Conservation (phyloP, 2,329 filamentous ascomycete species). For the Clarireedia paspali region DNA sequence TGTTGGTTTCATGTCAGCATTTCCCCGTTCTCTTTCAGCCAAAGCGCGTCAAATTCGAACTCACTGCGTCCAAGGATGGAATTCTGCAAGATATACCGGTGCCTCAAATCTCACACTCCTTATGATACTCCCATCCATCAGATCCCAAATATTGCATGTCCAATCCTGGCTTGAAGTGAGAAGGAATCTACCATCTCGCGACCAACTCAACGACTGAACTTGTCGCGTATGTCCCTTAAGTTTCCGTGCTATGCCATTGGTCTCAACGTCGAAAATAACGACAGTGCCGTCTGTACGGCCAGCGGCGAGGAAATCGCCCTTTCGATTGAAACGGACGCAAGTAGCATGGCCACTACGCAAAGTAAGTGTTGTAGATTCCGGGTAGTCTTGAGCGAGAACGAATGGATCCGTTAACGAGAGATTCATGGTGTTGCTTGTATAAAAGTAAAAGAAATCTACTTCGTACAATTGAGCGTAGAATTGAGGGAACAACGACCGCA, state of each 20-base stretch:
- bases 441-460: background rate
- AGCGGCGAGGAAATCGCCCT: conserved; percentile 89
- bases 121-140: conserved; percentile 61
- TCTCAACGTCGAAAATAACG: conserved; percentile 95
- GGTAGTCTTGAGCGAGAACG: conserved; percentile 71
- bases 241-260: conserved; percentile 92
- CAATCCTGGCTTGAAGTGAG: conserved; percentile 92
- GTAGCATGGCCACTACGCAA: conserved; percentile 66
- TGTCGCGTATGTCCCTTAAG: conserved; percentile 87
- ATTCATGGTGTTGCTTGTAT: conserved; percentile 47
- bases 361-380: conserved; percentile 80
- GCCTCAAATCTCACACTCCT: conserved; percentile 87
- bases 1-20: conserved; percentile 30
- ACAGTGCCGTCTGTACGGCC: conserved; percentile 91
- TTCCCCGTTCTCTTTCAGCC: background rate
- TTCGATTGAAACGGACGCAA: conserved; percentile 80
- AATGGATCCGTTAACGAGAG: conserved; percentile 65
- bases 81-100: conserved; percentile 89
- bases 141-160: conserved; percentile 94
- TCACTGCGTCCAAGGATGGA: conserved; percentile 86
- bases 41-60: conserved; percentile 22
- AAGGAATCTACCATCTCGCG: conserved; percentile 80
- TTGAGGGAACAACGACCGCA: too few relatives aligned
- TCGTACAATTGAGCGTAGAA: too few relatives aligned
- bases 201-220: conserved; percentile 95